Base-by-base conservation (phyloP, 192 early-diverging fungal species). In the Mortierella hygrophila region DNA sequence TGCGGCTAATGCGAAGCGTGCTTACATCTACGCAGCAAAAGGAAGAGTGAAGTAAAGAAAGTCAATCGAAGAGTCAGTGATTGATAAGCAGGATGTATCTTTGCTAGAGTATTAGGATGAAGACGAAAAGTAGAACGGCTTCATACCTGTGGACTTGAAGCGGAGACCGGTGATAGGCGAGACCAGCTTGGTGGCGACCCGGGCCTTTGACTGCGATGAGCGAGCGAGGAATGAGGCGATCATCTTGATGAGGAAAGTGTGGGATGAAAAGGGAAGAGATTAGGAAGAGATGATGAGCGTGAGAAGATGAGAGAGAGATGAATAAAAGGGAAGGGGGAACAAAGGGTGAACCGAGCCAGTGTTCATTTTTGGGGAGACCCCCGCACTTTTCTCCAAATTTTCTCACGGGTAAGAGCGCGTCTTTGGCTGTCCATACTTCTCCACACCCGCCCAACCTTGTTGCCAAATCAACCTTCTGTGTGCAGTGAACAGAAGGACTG, bases 111-210 rank as follows among this genome's bases (percentile, higher is more conserved):
- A 71, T 23, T 23, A 40, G 37, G 41, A 18, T 41, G 23, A 42
- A 0, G 10, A 63, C 9, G 40, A 9, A 42, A 72, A 63, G 26
- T 37, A 78, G 44, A 47, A 21, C 55, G 16, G 21, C 26, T 29
- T 26, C 63, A n/a, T 78, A 86, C 84, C 79, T 69, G 84, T 86
- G 54, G 84, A 86, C 75, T 86, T 86, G 75, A 86, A 86, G 79
- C 84, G 84, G 15, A 81, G 72, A 52, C 49, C 42, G 20, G 75
- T 15, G 6, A 77, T 78, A 41, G 84, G 84, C 9, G 84, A 46
- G 26, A 72, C 71, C 63, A 81, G 60, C 71, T 35, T 73, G 29
- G 70, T 77, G 44, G 79, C 65, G 21, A 70, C 75, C 40, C 79
- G 79, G 3, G 78, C 20, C 52, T 54, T 80, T 35, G 84, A 44